These are phyloP conservation scores for Hypomyces perniciosus DNA, from an alignment of 2,329 filamentous ascomycete genomes.

Conservation along the genomic window DNA sequence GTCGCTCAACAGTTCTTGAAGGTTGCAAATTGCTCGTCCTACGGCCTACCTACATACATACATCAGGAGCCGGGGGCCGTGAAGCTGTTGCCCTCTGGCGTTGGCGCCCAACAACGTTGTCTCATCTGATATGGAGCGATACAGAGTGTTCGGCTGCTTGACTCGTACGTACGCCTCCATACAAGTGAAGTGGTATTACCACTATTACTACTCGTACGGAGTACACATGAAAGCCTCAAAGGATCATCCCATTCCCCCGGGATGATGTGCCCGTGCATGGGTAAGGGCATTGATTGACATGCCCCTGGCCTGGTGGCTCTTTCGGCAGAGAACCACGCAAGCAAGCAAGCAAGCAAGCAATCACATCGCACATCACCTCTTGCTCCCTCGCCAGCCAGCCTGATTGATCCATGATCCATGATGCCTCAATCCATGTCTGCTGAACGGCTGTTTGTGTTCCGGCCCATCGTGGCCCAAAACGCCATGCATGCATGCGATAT, in stretches of 20 bases:
- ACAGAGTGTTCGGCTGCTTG: no score
- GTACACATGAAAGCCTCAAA: not conserved
- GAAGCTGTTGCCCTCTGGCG: no score
- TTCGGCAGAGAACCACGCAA: constrained; percentile 3
- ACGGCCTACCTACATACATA: no score
- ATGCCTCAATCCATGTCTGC: not conserved
- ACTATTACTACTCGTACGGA: no score
- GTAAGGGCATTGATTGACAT: constrained; percentile 7
- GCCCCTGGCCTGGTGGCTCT: constrained; percentile 1
- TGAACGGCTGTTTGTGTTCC: constrained; percentile 1
- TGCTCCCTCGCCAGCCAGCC: not conserved
- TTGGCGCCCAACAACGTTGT: no score
- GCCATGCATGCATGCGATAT: constrained; percentile 6
- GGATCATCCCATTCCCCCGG: not conserved
- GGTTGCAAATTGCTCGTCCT: no score
- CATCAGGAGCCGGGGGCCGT: no score
- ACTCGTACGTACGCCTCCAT: no score
- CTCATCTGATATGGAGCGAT: no score
- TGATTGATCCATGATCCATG: not conserved
- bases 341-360: not conserved
- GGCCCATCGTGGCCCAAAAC: constrained; percentile 2
- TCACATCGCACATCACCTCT: not conserved
- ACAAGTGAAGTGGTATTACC: no score
- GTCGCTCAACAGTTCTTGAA: no score
- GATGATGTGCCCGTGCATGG: constrained; percentile 6